Evolutionary conservation across 1,284 basidiomycete species (phyloP), one percentile per base, ranked within the genome.

Genomic region (Kwoniella shivajii): DNA sequence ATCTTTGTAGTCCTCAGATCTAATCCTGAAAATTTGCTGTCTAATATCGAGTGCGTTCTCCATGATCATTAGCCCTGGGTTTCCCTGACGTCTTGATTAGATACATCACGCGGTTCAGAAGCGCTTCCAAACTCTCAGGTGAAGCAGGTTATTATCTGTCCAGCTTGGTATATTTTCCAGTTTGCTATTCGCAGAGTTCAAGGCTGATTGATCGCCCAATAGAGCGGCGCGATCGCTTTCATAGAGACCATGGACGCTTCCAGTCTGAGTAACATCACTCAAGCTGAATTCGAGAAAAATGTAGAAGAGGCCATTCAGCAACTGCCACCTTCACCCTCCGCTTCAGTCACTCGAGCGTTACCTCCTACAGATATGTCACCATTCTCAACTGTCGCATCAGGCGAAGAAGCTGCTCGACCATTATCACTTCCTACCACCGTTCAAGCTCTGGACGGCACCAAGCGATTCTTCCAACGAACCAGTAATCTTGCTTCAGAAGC

Each of bases 71-170:
- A 36, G 26, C 2, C n/a, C 37, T 27, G 20, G 3, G 7, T 27
- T 4, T 24, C 11, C 22, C 42, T 54, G 53, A 14, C n/a, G n/a
- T 22, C n/a, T 0, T 14, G 3, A 59, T 4, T 55, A 93, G 93
- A 74, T 97, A 97, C 76, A 97, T 99, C 71, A 92, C 88, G 67
- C 87, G 95, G 18, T 99, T 99, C 77, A 83, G 95, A 46, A 93
- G 90, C 72, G 89, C 93, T 0, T 82, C 84, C 5, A 93, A 93
- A 70, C 80, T 98, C 26, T 88, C 91, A 67, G 93, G 94, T 65
- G 96, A 99, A 80, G 88, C 91, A 9, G 96, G 94, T 0, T 99
- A 99, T 76, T 99, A 99, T 75, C 82, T 99, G 1, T 96, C 93
- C 0, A 95, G 91, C 78, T 80, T 99, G 60, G 90, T 92, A 64